Evolutionary conservation across 257 asterid species (phyloP), one percentile per base, ranked within the genome.

Genomic region (Solanum rostratum): DNA sequence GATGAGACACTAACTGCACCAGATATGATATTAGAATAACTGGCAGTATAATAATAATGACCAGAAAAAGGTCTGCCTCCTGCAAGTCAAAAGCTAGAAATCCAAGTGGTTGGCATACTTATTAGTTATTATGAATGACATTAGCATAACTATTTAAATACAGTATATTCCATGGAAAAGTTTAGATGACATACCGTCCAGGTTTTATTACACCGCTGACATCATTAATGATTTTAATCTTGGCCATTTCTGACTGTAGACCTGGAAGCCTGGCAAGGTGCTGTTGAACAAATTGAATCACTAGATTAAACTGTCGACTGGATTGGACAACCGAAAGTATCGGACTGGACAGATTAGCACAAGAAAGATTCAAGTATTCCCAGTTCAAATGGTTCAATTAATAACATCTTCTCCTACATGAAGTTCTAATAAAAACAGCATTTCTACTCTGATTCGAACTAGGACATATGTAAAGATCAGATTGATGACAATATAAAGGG

Each of bases 151-250:
- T 45, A 73, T 74, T 46, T 24, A 45, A 74, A 74, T 27, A 7
- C 22, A 24, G 81, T 27, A 24, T 49, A 49, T 16, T 18, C 45
- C 27, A 49, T 15, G 59, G 41, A 50, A n/a, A 85, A 76, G 20
- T 18, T 22, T 30, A 37, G 2, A 22, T 16, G 43, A 10, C 63
- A 6, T 89, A 93, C 97, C 96, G 90, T 86, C 97, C 92, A 22
- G 97, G 97, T 86, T 88, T 87, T 76, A 93, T 90, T 87, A 87
- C 70, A 68, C 97, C 94, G 55, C 93, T 90, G 24, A 88, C 91
- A 80, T 86, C 91, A 27, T 90, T 84, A 45, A 91, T 85, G 84
- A 93, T 91, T 85, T 85, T 88, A 37, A 91, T 84, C 87, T 84
- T 91, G 68, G 92, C 87, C 73, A 81, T 79, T 73, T 87, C 91